Evolutionary conservation across 2,329 filamentous ascomycete species (phyloP).

Genomic region (Stenocarpella maydis): DNA sequence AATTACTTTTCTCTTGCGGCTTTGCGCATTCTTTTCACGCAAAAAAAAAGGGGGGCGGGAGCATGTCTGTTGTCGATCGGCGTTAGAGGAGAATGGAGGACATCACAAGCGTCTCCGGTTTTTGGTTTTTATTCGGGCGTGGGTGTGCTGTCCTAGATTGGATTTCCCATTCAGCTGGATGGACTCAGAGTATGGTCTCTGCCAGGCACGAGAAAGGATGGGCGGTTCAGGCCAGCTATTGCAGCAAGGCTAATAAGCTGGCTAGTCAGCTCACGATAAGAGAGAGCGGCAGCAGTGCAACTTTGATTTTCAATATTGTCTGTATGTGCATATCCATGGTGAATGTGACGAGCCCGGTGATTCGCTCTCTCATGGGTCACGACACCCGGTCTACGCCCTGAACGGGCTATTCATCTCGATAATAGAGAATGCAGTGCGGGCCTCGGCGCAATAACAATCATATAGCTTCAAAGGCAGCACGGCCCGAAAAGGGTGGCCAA

Average conservation of each 20-base stretch:
- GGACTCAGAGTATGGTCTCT: conserved; percentile 11
- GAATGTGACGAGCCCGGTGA: conserved; percentile 10
- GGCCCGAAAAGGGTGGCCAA: conserved; percentile 13
- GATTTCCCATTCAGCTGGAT: neutral
- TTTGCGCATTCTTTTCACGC: conserved; percentile 2
- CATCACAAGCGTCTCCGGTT: conserved; percentile 22
- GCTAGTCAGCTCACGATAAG: conserved; percentile 13
- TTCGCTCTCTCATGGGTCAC: neutral
- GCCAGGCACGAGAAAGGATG: conserved; percentile 1
- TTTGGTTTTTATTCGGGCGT: neutral
- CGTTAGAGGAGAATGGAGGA: conserved; percentile 17
- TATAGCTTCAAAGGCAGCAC: conserved; percentile 7
- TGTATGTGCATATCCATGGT: conserved; percentile 14
- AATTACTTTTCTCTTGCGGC: conserved; percentile 7
- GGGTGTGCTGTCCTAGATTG: neutral
- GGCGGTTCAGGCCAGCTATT: conserved; percentile 1
- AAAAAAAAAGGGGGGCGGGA: conserved; percentile 6
- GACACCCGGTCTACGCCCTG: neutral
- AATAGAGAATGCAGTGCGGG: neutral
- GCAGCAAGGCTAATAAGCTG: neutral
- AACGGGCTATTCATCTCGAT: neutral
- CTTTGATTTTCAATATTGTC: conserved; percentile 18
- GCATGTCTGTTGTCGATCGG: conserved; percentile 12
- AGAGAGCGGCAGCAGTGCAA: conserved; percentile 25
- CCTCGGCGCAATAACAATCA: neutral